Evolutionary conservation across 768 basidiomycete genomes (phyloP), one percentile per base, ranked within the genome.

Genomic region (Leccinum rimulosum): DNA sequence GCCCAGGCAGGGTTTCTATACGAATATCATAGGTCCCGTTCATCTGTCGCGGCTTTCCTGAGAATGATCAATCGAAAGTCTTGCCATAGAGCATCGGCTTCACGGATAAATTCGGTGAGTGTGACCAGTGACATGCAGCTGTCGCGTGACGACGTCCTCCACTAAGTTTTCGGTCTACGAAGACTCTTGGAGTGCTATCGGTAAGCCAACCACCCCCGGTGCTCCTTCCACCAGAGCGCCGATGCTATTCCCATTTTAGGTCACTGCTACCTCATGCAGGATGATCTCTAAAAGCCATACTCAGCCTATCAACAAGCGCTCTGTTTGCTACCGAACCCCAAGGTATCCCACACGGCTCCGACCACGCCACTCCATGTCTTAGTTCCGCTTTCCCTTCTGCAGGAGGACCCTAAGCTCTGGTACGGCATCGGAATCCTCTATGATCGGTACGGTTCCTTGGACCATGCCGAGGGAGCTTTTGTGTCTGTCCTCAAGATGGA

Each of bases 341-440:
- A 97, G 81, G 93, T 91, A 66, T 30, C 73, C 68, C 58, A 25
- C n/a, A 17, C 22, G 47, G 36, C 25, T 30, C 55, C 25, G 5
- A 30, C 54, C 25, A 49, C 52, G 31, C 33, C 62, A 45, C 43
- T 45, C 43, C 56, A 52, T 59, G 5, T 52, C 27, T 62, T 48
- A 64, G 57, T 35, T 51, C 53, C 54, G 11, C 19, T 55, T 45
- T 45, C 11, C 43, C 49, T 40, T 50, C 31, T 22, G 33, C 66
- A 87, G 82, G 87, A 98, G 83, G 97, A 99, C 74, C 95, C 96
- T 4, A 98, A 98, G 71, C 81, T 99, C 10, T 99, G 97, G 97
- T 99, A 98, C 71, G 97, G 97, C 36, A 98, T 99, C 70, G 97
- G 97, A 35, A 98, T 98, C 58, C 86, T 98, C 35, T 98, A 99